These are phyloP conservation scores for Pseudogymnoascus sp. DNA, from an alignment of 2,329 filamentous ascomycete species.

Conservation along the genomic window DNA sequence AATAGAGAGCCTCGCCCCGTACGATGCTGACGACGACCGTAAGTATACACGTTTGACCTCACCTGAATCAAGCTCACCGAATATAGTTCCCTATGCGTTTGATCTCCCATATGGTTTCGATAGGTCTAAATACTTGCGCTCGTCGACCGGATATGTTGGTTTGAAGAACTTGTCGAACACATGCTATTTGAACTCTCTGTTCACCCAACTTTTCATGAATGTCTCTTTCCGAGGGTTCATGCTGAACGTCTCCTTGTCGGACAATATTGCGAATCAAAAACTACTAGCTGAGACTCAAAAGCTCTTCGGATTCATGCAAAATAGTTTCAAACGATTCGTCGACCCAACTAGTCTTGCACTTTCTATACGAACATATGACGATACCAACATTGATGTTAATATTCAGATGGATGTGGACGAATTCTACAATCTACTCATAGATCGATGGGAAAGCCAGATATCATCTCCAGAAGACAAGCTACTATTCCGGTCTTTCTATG, in stretches of 20 bases:
- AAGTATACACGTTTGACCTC: constrained; percentile 20
- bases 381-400: constrained; percentile 73
- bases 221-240: constrained; percentile 79
- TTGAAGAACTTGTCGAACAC: constrained; percentile 91
- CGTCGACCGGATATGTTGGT: constrained; percentile 76
- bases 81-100: constrained; percentile 48
- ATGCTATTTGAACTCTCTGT: constrained; percentile 91
- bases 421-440: constrained; percentile 91
- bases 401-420: constrained; percentile 98
- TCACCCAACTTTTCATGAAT: constrained; percentile 97
- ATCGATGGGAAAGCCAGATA: constrained; percentile 82
- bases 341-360: constrained; percentile 67
- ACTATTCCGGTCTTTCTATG: constrained; percentile 74
- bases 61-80: constrained; percentile 20
- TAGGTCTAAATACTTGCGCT: constrained; percentile 59
- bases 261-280: constrained; percentile 50
- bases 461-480: constrained; percentile 59
- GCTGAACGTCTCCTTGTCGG: constrained; percentile 51
- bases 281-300: constrained; percentile 72
- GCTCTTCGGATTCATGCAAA: constrained; percentile 80
- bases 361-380: constrained; percentile 76
- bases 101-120: constrained; percentile 58
- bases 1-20: constrained; percentile 44
- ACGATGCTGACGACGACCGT: constrained; percentile 38
- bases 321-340: constrained; percentile 64